Evolutionary conservation across 805 yeast species (phyloP), one percentile per base, ranked within the genome.

Genomic region (Barnettozyma botsteinii): DNA sequence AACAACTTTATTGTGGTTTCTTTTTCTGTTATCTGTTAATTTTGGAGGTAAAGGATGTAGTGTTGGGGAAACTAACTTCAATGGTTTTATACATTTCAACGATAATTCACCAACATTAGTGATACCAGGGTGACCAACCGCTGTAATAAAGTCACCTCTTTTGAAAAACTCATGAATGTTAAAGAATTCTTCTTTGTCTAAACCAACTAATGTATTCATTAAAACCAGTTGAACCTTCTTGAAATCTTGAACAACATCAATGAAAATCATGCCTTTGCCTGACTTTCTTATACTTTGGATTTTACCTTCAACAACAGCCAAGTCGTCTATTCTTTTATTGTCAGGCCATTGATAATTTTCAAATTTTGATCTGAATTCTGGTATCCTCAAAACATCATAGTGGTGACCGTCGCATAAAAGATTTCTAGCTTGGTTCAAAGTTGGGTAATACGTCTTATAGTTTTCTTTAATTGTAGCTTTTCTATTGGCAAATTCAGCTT

Each of bases 101-200:
- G 96, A 81, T 7, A 88, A 62, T 48, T 89, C 95, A 0, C 91
- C 93, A 4, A 77, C 76, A 40, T 80, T 77, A 0, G 97, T 85
- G 3, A 73, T 57, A 20, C 91, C 85, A 0, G 96, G 88, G 19
- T 50, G 56, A 0, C 98, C 98, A 4, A 61, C 52, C 19, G 81
- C 76, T 7, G 75, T 62, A 4, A 91, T 63, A 32, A 71, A 73
- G 54, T 91, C 98, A 0, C 96, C 96, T 18, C 73, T 72, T 35
- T 81, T 68, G 29, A 87, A 61, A 23, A 62, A 55, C 4, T 57
- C 56, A 49, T 56, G 56, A n/a, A 47, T 46, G 21, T 47, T 43
- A 4, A 55, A 52, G 46, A 78, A 79, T 30, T 67, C 69, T 0
- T 66, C 72, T 18, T 61, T 65, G 1, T 64, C 46, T 7, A 72